Evolutionary conservation across 768 basidiomycete species (phyloP), one percentile per base, ranked within the genome.

Genomic region (Boletus rufocinnamomeus): DNA sequence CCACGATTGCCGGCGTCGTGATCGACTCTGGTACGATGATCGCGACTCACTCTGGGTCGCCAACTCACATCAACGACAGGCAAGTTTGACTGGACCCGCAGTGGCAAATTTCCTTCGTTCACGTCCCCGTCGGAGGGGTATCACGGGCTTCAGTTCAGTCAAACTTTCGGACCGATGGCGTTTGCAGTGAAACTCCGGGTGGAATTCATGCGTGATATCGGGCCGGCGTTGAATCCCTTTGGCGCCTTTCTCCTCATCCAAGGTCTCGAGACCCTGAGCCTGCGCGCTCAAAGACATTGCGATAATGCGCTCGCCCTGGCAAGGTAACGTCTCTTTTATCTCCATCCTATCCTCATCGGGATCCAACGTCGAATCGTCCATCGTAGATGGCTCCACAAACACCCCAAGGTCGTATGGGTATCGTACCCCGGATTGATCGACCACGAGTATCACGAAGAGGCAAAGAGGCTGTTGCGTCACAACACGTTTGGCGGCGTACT

Each of bases 61-160:
- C 40, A 19, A 21, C 53, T 57, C 27, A 61, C 4, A 3, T 19
- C 1, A 2, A n/a, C 3, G 41, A 25, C 40, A 67, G 62, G 64
- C 28, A 59, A 87, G 55, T 92, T 91, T 66, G 85, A 91, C 76
- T 90, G 87, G 87, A 73, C 77, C 3, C 76, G 70, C 47, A 86
- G 85, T 10, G 86, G 86, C 25, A 82, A 80, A 63, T 91, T 91
- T 78, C 87, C 90, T 2, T 79, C 79, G 5, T 89, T 93, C 75
- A 91, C 88, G 3, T 78, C 83, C 56, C 89, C 91, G 0, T 74
- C 86, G 21, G 88, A 89, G 67, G 88, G 88, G 0, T 92, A 91
- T 69, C 87, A 91, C 57, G 91, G 89, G 0, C 72, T 88, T 46
- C 77, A 79, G 35, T 88, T 88, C 68, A 28, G 28, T 28, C 28